Evolutionary conservation across 2,329 filamentous ascomycete genomes (phyloP).

Genomic region (Botrytis byssoidea): DNA sequence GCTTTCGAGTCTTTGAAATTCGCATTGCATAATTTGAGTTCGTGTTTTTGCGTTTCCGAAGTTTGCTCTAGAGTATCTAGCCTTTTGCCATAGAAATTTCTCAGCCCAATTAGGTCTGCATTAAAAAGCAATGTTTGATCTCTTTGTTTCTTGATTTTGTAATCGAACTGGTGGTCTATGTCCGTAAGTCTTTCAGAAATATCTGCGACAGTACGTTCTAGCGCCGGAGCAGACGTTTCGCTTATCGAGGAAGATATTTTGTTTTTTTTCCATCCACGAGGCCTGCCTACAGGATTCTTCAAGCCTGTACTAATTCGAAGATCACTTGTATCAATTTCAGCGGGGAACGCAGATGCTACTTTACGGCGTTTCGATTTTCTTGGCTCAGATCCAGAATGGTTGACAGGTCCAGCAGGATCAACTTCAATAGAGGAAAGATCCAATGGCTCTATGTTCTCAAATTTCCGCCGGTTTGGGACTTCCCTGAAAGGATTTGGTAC

Average conservation of each 20-base stretch:
- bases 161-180: not conserved
- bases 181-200: not conserved
- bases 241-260: not conserved
- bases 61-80: not conserved
- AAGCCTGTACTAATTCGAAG: not conserved
- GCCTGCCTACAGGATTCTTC: not conserved
- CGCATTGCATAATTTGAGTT: not conserved
- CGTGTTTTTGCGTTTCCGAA: not conserved
- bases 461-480: not conserved
- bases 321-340: not conserved
- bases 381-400: not conserved
- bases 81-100: not conserved
- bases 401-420: not conserved
- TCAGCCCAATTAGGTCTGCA: not conserved
- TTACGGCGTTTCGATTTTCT: not conserved
- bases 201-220: not conserved
- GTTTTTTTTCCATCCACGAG: not conserved
- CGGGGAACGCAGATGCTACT: not conserved
- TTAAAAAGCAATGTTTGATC: not conserved
- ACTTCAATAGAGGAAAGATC: not conserved
- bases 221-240: not conserved
- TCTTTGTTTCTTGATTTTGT: not conserved
- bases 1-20: not conserved
- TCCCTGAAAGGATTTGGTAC: not conserved
- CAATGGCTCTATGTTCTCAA: not conserved